Conservation (phyloP, 2,329 filamentous ascomycete genomes). For the Didymella pinodella region DNA sequence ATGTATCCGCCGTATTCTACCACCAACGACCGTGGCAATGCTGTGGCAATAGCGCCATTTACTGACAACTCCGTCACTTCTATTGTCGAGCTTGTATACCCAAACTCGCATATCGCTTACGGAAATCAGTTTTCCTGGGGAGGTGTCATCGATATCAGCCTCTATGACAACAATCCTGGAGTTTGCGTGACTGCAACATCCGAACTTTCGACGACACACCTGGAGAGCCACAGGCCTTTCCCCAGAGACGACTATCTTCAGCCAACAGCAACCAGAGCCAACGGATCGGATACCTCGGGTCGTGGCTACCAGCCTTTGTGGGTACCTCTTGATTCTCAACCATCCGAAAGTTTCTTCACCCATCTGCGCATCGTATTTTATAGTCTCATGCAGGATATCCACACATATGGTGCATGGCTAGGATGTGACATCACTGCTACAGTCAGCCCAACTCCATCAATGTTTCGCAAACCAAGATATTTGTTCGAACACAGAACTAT, state of each 20-base stretch:
- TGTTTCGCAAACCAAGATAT: background rate
- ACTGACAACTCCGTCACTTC: background rate
- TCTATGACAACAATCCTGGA: background rate
- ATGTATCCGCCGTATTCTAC: background rate
- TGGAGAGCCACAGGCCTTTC: background rate
- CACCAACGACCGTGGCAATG: background rate
- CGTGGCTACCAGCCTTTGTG: background rate
- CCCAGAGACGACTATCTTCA: background rate
- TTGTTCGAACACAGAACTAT: background rate
- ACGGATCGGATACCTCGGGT: background rate
- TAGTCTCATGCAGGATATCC: background rate
- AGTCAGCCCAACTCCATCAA: background rate
- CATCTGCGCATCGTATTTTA: background rate
- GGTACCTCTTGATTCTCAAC: background rate
- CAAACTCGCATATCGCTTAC: conserved; percentile 2
- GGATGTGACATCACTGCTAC: background rate
- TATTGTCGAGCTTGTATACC: background rate
- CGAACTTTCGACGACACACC: conserved; percentile 1
- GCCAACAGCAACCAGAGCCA: background rate
- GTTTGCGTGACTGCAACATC: background rate
- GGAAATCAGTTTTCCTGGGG: background rate
- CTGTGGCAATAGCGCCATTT: background rate
- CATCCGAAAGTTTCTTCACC: background rate
- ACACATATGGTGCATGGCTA: background rate
- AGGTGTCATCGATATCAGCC: background rate